Base-by-base conservation (phyloP, 2,329 filamentous ascomycete genomes). In the Dactylellina drechsleri region DNA sequence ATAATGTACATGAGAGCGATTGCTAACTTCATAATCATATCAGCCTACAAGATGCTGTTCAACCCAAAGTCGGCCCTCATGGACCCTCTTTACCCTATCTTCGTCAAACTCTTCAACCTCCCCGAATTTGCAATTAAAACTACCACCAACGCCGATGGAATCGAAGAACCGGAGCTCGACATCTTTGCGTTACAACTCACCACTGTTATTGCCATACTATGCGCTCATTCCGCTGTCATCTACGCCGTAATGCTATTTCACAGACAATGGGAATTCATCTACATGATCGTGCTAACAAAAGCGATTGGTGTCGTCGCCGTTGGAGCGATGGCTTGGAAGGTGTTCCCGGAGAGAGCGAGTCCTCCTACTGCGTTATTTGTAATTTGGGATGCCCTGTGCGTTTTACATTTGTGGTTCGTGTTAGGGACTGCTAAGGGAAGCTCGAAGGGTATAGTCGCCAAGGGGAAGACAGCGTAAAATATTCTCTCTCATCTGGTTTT, bases 1-100 rank as follows among this genome's bases (percentile, higher is more conserved):
- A 15, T 60, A 26, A 47, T 31, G 5, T 7, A 1, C 6, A 3
- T 5, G 20, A 28, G 20, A 28, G 12, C 15, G 6, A 56, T 40
- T 10, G n/a, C n/a, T 41, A 36, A 16, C 41, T 8, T 57, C 15
- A 50, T 5, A 50, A 26, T 18, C 16, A 41, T 18, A 16, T 15
- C 53, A 75, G 71, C 71, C 52, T 75, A 68, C 36, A 75, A 75
- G 23, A 75, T 75, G 71, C 20, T 75, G 12, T 75, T 75, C 43
- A 31, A 75, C 64, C 71, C 71, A 1, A 52, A 64, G 26, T 31
- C 43, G n/a, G 71, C 71, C 4, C 52, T 75, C 15, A 16, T 52
- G n/a, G 71, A 75, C 18, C 71, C 71, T 3, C 64, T 75, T 3
- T 75, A 75, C 20, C 71, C 71, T 4, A 64, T 60, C 6, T 68